Evolutionary conservation across 2,329 filamentous ascomycete species (phyloP), one percentile per base, ranked within the genome.

Genomic region (Dothideomycetes sp.): DNA sequence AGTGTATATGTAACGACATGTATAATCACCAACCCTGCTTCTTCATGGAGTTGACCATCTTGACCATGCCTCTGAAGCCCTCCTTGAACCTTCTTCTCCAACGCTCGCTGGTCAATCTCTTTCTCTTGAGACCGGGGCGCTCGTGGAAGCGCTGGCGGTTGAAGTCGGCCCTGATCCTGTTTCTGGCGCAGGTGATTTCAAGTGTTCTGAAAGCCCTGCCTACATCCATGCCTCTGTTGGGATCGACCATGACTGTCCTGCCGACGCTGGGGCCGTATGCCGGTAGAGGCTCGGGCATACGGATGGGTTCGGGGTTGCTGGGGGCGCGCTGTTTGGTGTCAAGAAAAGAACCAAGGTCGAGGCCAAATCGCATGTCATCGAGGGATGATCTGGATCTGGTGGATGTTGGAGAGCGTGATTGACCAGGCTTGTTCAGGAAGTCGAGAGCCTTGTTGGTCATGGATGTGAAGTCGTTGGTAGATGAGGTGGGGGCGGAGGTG

Each of bases 11-110:
- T n/a, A n/a, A n/a, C n/a, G n/a, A n/a, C n/a, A n/a, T n/a, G n/a
- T n/a, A n/a, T n/a, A n/a, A n/a, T 27, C 67, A 93, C 84, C 86
- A 91, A 3, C 85, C 85, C 62, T 91, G 84, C 55, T 67, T 74
- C 50, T 75, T 81, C 63, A 93, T 67, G 57, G 83, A 73, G 54
- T 73, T 66, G 4, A 86, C 83, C 48, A 83, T 68, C 31, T 52
- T 56, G 5, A 84, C 72, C 9, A 77, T 74, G 7, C 91, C 91
- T 62, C 86, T 88, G 63, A 96, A 96, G 3, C 86, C 93, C 48
- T 91, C 73, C 57, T 78, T 78, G 3, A 58, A 58, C 7, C 75
- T 88, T 54, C 79, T 81, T 16, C 91, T 89, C 38, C 96, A 64
- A 1, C 85, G 84, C 56, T 96, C 91, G 50, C 4, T 71, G 70